Conservation (phyloP, 2,329 filamentous ascomycete species). For the Aspergillus oerlinghausenensis region DNA sequence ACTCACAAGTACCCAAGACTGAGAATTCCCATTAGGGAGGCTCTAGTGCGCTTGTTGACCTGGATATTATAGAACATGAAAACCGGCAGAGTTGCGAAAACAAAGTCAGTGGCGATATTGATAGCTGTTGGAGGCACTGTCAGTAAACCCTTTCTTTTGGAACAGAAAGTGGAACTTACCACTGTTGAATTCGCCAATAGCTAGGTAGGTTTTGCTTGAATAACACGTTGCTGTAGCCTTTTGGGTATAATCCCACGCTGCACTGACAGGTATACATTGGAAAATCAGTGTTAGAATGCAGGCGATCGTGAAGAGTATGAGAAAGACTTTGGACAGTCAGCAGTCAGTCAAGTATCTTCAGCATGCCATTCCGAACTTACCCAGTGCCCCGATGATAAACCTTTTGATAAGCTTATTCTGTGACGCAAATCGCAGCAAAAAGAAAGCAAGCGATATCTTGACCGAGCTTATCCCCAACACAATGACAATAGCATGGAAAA, state of each 20-base stretch:
- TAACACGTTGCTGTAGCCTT: constrained; percentile 43
- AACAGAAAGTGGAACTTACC: constrained; percentile 20
- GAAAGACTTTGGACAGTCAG: constrained; percentile 26
- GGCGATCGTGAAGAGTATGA: constrained; percentile 24
- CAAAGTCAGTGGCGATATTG: constrained; percentile 44
- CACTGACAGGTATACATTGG: constrained; percentile 43
- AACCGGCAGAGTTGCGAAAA: constrained; percentile 42
- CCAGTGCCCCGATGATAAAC: constrained; percentile 35
- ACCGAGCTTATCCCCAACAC: constrained; percentile 42
- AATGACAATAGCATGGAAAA: constrained; percentile 45
- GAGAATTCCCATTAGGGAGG: constrained; percentile 41
- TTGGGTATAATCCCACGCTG: constrained; percentile 41
- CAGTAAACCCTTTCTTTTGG: neutral
- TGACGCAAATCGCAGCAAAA: constrained; percentile 38
- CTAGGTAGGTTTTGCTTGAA: constrained; percentile 40
- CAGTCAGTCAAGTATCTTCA: neutral
- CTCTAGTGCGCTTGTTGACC: constrained; percentile 24
- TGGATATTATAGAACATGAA: constrained; percentile 36
- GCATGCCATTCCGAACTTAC: neutral
- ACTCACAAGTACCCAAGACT: constrained; percentile 42
- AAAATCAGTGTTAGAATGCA: constrained; percentile 47
- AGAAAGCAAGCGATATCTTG: constrained; percentile 40
- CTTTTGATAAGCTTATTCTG: constrained; percentile 27
- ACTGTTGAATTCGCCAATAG: constrained; percentile 21
- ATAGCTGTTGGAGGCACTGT: constrained; percentile 25